Conservation (phyloP, 176 grass and related monocot species). For the Phyllostachys edulis region DNA sequence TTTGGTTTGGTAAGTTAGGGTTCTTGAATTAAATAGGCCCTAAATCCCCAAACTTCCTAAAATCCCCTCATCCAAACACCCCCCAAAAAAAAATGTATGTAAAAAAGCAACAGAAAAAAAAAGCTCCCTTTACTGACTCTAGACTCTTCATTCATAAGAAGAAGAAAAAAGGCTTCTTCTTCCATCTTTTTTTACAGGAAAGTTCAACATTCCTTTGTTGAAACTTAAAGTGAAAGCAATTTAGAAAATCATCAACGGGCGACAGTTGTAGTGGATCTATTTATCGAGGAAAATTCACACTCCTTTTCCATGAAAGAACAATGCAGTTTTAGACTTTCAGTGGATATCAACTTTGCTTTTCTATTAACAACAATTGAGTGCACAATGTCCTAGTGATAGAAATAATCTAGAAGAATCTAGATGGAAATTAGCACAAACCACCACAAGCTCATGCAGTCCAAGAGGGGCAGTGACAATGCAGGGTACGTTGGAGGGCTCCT, state of each 20-base stretch:
- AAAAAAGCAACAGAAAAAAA: background rate
- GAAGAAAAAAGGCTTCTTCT: background rate
- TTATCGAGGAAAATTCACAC: background rate
- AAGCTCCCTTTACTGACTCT: background rate
- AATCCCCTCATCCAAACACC: background rate
- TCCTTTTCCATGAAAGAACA: background rate
- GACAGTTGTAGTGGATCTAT: background rate
- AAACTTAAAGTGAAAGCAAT: background rate
- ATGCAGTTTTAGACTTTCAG: background rate
- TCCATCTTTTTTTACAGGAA: background rate
- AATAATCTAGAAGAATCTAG: conserved; percentile 5
- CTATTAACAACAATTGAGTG: background rate
- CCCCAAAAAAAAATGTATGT: background rate
- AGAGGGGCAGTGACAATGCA: conserved; percentile 83
- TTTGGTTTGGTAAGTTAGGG: no score
- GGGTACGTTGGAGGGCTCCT: conserved; percentile 65
- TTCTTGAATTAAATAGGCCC: no score
- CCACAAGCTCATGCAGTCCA: conserved; percentile 93
- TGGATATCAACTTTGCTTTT: background rate
- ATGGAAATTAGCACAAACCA: conserved; percentile 53
- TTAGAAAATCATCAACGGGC: background rate
- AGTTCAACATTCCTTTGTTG: background rate
- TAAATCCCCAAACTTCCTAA: background rate
- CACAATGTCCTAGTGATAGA: background rate
- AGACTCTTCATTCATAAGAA: background rate